Percentiles rank a stretch among this genome's conserved stretches.
phyloP scores from a whole-genome alignment of 2,329 filamentous ascomycete genomes.

The Fusarium penzigii region DNA sequence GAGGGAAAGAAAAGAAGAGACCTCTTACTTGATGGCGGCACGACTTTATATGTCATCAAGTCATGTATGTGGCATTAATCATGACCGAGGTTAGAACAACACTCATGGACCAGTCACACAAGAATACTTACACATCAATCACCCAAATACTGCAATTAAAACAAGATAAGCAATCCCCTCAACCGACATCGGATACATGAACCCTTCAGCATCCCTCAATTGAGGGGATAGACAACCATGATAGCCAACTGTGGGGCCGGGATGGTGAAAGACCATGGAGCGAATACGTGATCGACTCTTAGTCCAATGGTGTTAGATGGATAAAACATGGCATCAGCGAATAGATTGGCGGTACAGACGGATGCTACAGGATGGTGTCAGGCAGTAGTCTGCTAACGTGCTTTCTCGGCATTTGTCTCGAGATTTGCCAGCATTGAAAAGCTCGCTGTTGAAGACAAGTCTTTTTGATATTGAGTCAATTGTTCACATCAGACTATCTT shows the following conservation, averaged over 20 bases:
- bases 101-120: too few species aligned
- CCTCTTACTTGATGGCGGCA: too few species aligned
- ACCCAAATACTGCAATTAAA: neutral
- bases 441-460: too few species aligned
- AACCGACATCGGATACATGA: too few species aligned
- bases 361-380: conserved; percentile 18
- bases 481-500: too few species aligned
- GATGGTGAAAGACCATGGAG: conserved; percentile 29
- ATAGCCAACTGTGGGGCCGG: conserved; percentile 13
- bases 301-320: conserved; percentile 12
- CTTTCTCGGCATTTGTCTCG: neutral
- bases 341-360: neutral
- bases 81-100: too few species aligned
- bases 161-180: neutral
- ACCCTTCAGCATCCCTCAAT: neutral
- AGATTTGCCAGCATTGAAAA: too few species aligned
- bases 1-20: too few species aligned
- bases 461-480: too few species aligned
- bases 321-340: conserved; percentile 8
- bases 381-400: conserved; percentile 18
- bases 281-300: conserved; percentile 21
- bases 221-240: neutral
- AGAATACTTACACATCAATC: too few species aligned
- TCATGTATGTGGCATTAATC: too few species aligned
- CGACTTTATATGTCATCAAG: too few species aligned